Evolutionary conservation across 495 filamentous ascomycete genomes (phyloP), one percentile per base, ranked within the genome.

Genomic region (Aspergillus biplanus): DNA sequence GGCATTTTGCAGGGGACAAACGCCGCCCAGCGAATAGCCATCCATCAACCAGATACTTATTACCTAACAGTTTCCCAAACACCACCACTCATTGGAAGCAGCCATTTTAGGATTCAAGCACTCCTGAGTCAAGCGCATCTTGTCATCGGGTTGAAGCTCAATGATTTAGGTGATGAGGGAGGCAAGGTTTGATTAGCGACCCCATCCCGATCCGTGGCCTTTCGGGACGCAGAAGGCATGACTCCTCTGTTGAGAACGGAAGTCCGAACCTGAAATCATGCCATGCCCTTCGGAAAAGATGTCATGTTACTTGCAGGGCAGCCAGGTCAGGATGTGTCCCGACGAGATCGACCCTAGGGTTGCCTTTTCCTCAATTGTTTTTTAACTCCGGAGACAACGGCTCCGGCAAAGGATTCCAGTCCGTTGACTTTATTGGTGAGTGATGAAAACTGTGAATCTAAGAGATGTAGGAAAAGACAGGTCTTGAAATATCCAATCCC

Each of bases 31-130:
- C 76, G 72, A 79, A 78, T 78, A 61, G 69, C 53, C 58, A 65
- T 53, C 49, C 44, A 33, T 27, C 56, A 53, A 61, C 57, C 42
- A 47, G 61, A 54, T 71, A 71, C 69, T 63, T 66, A 79, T 79
- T 77, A 79, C 75, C 70, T 79, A 79, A 79, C 67, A 67, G 62
- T 55, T 69, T 71, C 49, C 9, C 18, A 11, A 31, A 32, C 49
- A 33, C 42, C 33, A 47, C 53, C 48, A 53, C 65, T 61, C 59
- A 65, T 62, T 67, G 65, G 66, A 62, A 62, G 52, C 33, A 52
- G 52, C 9, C 46, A 21, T 49, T 33, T 6, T 31, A 37, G 15
- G 13, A 35, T 37, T 15, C n/a, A 32, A 56, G 37, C 39, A 12
- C 12, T 55, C 37, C 18, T 16, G 11, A 27, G 18, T 37, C 37